phyloP scores from a whole-genome alignment of 1,139 yeast genomes.

The Pichia sp. region DNA sequence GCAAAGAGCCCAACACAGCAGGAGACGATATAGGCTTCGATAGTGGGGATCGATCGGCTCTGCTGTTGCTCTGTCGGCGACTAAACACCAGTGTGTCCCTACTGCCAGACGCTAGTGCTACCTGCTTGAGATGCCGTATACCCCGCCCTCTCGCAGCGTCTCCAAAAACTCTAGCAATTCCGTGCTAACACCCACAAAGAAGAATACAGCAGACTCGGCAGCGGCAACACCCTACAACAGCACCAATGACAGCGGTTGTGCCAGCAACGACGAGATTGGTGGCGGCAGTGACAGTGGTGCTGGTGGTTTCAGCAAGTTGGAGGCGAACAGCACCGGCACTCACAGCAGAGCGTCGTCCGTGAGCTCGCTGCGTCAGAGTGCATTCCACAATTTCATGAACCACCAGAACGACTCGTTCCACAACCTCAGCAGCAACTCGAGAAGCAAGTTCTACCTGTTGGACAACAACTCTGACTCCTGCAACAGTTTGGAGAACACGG shows the following conservation, averaged over 20 bases:
- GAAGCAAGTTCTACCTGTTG: constrained; percentile 15
- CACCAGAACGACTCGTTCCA: constrained; percentile 17
- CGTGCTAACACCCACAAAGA: background rate
- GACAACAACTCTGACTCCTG: constrained; percentile 12
- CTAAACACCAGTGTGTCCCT: background rate
- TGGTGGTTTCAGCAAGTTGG: background rate
- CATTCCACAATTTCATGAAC: constrained; percentile 21
- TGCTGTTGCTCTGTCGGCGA: background rate
- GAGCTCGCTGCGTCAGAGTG: constrained; percentile 15
- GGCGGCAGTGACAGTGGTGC: background rate
- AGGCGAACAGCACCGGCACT: background rate
- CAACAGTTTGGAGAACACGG: background rate
- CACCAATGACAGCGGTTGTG: background rate
- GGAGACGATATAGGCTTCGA: background rate
- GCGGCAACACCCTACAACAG: background rate
- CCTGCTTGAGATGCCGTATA: background rate
- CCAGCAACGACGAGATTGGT: background rate
- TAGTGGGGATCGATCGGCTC: background rate
- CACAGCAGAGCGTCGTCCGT: background rate
- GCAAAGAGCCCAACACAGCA: background rate
- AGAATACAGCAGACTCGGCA: background rate
- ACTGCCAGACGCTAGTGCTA: background rate
- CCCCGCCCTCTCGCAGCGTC: background rate
- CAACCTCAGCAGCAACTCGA: background rate
- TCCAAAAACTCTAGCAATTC: constrained; percentile 8